These are phyloP conservation scores for Sicyos baderoa DNA, from an alignment of 306 rosid species.

Conservation along the genomic window DNA sequence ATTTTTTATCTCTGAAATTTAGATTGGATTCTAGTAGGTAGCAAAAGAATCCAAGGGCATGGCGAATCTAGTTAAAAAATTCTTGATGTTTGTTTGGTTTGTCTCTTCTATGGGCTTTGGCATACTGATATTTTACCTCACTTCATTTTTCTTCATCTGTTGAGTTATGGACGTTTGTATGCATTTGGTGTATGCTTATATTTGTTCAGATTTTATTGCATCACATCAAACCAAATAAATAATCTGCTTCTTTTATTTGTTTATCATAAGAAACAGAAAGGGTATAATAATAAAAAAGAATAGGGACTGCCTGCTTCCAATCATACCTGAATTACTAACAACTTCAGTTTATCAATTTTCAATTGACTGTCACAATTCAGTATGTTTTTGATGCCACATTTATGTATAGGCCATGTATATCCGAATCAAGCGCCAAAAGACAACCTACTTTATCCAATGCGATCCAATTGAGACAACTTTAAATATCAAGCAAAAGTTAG, in stretches of 20 bases:
- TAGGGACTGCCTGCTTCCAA: not conserved
- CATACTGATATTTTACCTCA: not conserved
- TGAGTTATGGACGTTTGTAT: constrained; percentile 4
- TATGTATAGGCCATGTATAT: constrained; percentile 84
- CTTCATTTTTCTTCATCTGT: not conserved
- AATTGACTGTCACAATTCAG: not conserved
- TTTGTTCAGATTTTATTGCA: not conserved
- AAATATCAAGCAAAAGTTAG: constrained; percentile 71
- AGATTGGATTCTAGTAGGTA: not conserved
- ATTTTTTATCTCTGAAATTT: not conserved
- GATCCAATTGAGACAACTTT: constrained; percentile 74
- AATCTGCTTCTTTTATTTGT: too few relatives aligned
- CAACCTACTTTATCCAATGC: constrained; percentile 86
- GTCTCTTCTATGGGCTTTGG: not conserved
- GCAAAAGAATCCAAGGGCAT: not conserved
- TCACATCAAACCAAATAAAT: not conserved
- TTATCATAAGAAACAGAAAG: not conserved
- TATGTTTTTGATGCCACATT: too few relatives aligned
- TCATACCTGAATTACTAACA: not conserved
- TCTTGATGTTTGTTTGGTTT: not conserved
- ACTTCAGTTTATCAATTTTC: constrained; percentile 4
- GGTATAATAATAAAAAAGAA: not conserved
- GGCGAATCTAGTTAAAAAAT: not conserved
- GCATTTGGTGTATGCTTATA: not conserved
- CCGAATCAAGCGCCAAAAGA: constrained; percentile 69